Percentiles rank a stretch among this genome's conserved stretches.
Conservation (phyloP, 2,329 filamentous ascomycete species). For the Xylaria polymorpha region DNA sequence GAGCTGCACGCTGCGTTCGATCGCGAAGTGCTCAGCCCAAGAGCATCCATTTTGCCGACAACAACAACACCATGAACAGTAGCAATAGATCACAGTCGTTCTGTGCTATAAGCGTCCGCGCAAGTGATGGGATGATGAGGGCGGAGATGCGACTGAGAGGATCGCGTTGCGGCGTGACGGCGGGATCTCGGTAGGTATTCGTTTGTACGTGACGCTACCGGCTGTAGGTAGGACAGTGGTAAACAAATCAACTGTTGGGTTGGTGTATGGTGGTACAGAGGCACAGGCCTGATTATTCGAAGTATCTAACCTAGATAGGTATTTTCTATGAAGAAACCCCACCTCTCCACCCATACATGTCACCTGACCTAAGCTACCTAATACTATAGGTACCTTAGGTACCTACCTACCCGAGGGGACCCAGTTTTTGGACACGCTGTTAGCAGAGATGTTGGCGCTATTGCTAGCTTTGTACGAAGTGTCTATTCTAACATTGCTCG, state of each 20-base stretch:
- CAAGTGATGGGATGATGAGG: conserved; percentile 3
- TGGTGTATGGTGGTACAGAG: background rate
- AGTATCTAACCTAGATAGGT: background rate
- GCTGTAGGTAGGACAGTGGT: too few species aligned
- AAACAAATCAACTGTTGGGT: background rate
- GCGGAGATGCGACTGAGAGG: conserved; percentile 6
- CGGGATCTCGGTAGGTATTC: background rate
- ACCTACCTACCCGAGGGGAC: too few species aligned
- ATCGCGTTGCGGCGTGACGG: conserved; percentile 18
- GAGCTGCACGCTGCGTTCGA: conserved; percentile 52
- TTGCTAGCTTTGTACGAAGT: too few species aligned
- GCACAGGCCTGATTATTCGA: background rate
- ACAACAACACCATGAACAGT: background rate
- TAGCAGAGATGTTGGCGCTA: too few species aligned
- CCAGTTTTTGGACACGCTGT: too few species aligned
- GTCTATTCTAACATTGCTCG: too few species aligned
- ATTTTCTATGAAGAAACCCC: background rate
- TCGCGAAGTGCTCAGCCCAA: conserved; percentile 48
- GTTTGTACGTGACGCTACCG: conserved; percentile 16
- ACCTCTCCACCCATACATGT: too few species aligned
- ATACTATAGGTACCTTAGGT: too few species aligned
- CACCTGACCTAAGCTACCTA: too few species aligned
- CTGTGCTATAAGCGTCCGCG: conserved; percentile 2
- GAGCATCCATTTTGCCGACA: conserved; percentile 46
- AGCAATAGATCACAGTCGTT: background rate